Percentiles rank a stretch among this genome's conserved stretches.
Evolutionary conservation across 1,284 basidiomycete genomes (phyloP).

Genomic region (Stygiomarasmius scandens): DNA sequence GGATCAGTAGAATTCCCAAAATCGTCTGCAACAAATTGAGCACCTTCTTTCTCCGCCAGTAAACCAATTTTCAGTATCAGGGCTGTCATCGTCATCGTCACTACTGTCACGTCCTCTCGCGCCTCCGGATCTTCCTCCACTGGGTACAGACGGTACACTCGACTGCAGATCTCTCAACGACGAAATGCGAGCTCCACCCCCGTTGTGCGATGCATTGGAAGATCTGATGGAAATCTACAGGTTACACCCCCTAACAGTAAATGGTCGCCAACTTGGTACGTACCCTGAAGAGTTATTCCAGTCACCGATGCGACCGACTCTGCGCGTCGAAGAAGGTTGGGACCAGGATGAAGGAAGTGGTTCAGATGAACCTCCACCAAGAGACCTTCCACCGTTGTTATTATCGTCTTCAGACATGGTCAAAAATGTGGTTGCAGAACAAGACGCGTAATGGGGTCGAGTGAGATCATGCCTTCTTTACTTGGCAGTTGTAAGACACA

Average conservation of each 20-base stretch:
- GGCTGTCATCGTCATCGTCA: conserved; percentile 42
- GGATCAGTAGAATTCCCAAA: no score
- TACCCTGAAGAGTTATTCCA: conserved; percentile 25
- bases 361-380: conserved; percentile 47
- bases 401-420: conserved; percentile 44
- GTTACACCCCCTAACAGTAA: neutral
- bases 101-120: conserved; percentile 51
- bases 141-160: conserved; percentile 1
- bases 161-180: conserved; percentile 15
- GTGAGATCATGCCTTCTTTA: neutral
- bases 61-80: conserved; percentile 69
- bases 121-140: neutral
- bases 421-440: conserved; percentile 15
- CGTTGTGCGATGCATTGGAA: neutral
- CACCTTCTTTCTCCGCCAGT: conserved; percentile 89
- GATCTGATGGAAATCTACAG: neutral
- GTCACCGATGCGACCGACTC: conserved; percentile 41
- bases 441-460: neutral
- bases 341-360: conserved; percentile 51
- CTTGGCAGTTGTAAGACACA: neutral
- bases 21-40: neutral
- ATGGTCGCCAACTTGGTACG: no score
- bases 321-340: conserved; percentile 34
- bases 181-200: conserved; percentile 3
- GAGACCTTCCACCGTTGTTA: conserved; percentile 41